Base-by-base conservation (phyloP, 2,329 filamentous ascomycete species). In the Bipolaris gigantea region DNA sequence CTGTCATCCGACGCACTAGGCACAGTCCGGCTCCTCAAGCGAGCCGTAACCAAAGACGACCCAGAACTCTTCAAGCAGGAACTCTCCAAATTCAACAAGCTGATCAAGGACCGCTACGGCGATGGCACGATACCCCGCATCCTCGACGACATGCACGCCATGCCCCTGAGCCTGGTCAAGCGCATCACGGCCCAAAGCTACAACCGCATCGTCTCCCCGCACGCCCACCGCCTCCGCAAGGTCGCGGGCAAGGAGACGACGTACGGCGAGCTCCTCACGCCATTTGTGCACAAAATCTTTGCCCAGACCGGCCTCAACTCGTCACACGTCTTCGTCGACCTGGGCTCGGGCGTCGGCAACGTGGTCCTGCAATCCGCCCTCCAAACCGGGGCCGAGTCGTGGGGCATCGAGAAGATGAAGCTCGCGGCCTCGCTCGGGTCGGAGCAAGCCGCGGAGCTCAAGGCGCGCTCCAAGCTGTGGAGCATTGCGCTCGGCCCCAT, bases 351-450 rank as follows among this genome's bases (percentile, higher is more conserved):
- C 27, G 94, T 97, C 15, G 94, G 93, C 43, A 99, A 97, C 70
- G 93, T 97, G 2, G 92, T 94, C 23, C 79, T 99, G 46, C 94
- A 99, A 73, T 92, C 93, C 2, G 94, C 94, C 0, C 83, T 99
- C 18, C 90, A 99, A 73, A 86, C 93, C 48, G 94, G 94, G 16
- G 96, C 92, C 73, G 91, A 96, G 71, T 93, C 89, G 74, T 97
- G 92, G 88, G 94, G 94, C 25, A 96, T 93, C 67, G 94, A 99
- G 75, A 90, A 95, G 82, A 96, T 97, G 91, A 83, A 88, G 53
- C 95, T 94, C 57, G 90, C 92, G 2, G 92, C 89, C 77, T 86
- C 87, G 51, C 83, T 96, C 30, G 94, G 91, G 7, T 85, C 89
- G 23, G 82, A 86, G 23, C 94, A 97, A 74, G 83, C 89, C 61